Conservation (phyloP, 768 basidiomycete species). For the Omphalotus guepiniiformis region DNA sequence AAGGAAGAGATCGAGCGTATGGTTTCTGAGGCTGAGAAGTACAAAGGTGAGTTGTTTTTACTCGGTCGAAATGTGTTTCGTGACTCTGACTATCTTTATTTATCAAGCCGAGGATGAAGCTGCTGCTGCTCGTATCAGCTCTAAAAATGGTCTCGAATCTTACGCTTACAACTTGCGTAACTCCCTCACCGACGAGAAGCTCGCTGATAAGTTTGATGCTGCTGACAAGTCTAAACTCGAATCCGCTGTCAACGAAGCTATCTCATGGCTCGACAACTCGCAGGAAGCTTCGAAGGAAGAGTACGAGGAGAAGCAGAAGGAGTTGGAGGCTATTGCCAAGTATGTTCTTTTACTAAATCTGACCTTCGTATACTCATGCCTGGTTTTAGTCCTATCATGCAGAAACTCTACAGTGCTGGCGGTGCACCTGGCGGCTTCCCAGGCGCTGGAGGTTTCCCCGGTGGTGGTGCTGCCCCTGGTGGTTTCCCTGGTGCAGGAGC, state of each 20-base stretch:
- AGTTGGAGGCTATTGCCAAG: conserved; percentile 61
- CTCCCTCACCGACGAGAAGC: conserved; percentile 57
- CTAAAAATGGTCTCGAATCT: conserved; percentile 73
- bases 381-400: conserved; percentile 19
- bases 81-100: not conserved
- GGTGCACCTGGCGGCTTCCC: conserved; percentile 25
- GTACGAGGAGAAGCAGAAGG: conserved; percentile 68
- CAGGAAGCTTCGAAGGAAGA: conserved; percentile 58
- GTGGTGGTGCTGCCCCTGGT: conserved; percentile 35
- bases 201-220: conserved; percentile 60
- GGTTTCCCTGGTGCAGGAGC: conserved; percentile 46
- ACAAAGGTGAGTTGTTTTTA: conserved; percentile 22
- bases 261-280: conserved; percentile 59
- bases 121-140: conserved; percentile 52
- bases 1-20: conserved; percentile 55
- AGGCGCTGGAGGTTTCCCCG: conserved; percentile 24
- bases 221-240: conserved; percentile 61
- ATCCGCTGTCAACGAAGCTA: conserved; percentile 52
- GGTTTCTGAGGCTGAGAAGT: conserved; percentile 49
- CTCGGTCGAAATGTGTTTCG: not conserved
- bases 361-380: too few species aligned
- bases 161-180: conserved; percentile 72
- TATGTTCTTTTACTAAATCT: too few species aligned
- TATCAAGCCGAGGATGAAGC: conserved; percentile 50
- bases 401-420: conserved; percentile 48